Conservation (phyloP, 2,329 filamentous ascomycete genomes). For the Xenoacremonium recifei region DNA sequence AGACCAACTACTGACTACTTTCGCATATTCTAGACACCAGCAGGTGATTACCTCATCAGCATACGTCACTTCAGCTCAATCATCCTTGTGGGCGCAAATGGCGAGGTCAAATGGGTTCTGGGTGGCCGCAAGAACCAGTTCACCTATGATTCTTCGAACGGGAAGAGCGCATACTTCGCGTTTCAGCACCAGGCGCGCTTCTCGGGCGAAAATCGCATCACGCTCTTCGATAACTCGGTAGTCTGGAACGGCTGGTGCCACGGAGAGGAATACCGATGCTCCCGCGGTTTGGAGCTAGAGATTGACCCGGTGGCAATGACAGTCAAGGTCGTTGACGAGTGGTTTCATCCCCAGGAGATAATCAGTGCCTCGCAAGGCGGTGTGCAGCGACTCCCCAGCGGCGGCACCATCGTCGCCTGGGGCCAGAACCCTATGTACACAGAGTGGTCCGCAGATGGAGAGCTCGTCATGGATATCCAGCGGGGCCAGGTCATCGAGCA, state of each 20-base stretch:
- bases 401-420: constrained; percentile 1
- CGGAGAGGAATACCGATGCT: not conserved
- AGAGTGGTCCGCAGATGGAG: not conserved
- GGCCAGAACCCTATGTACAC: constrained; percentile 3
- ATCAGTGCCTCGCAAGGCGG: constrained; percentile 1
- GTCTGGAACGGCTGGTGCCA: not conserved
- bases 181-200: constrained; percentile 1
- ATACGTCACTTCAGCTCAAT: too few relatives aligned
- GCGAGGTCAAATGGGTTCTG: too few relatives aligned
- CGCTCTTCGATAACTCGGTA: constrained; percentile 1
- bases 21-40: too few relatives aligned
- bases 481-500: not conserved
- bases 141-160: not conserved
- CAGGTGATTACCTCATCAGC: too few relatives aligned
- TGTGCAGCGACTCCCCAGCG: not conserved
- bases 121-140: too few relatives aligned
- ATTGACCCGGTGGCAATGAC: constrained; percentile 1
- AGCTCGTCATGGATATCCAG: constrained; percentile 3
- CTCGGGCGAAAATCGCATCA: not conserved
- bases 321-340: not conserved
- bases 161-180: not conserved
- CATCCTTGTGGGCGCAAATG: too few relatives aligned
- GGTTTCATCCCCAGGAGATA: constrained; percentile 3
- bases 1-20: too few relatives aligned
- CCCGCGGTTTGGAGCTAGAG: constrained; percentile 2